Evolutionary conservation across 139 green algal genomes (phyloP), one percentile per base, ranked within the genome.

Genomic region (Volvox reticuliferus): DNA sequence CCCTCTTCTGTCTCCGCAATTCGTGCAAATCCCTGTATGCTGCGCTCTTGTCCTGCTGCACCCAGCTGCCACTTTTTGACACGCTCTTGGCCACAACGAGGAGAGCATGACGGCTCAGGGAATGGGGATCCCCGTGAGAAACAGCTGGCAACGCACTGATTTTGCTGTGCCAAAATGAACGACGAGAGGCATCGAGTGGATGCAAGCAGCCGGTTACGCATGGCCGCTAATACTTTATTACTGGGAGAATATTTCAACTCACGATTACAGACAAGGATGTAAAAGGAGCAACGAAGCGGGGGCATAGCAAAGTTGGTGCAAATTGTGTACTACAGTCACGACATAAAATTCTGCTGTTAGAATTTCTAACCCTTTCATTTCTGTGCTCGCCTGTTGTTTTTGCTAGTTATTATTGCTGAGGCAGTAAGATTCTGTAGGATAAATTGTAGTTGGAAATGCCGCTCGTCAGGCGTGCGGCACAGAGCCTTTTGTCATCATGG

Each of bases 1-100:
- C 92, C 92, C 69, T 92, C 91, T 62, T 94, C 92, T 1, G 80
- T 87, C 69, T 94, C 92, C 0, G 92, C 90, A 17, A 94, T 94
- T 16, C 92, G 75, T 26, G 90, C 75, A 44, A 93, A 92, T 28
- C 92, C 90, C 35, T 86, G 68, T 1, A 89, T 75, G 73, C 44
- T 30, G 0, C 87, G 87, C 20, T 26, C 20, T 14, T 77, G 81
- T 26, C 30, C 17, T 6, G 55, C 30, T 20, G 14, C 65, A 14
- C n/a, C 81, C 19, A n/a, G 30, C 14, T n/a, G n/a, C 21, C 1
- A 20, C 33, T 35, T 18, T 12, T 14, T 55, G 9, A 0, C 19
- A 2, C 2, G 22, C 26, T 80, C 18, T 44, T 55, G 67, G 0
- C 22, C n/a, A 18, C 85, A 89, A 13, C 85, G 69, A 0, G 69